phyloP scores from a whole-genome alignment of 257 asterid genomes.

The Gentiana dahurica region DNA sequence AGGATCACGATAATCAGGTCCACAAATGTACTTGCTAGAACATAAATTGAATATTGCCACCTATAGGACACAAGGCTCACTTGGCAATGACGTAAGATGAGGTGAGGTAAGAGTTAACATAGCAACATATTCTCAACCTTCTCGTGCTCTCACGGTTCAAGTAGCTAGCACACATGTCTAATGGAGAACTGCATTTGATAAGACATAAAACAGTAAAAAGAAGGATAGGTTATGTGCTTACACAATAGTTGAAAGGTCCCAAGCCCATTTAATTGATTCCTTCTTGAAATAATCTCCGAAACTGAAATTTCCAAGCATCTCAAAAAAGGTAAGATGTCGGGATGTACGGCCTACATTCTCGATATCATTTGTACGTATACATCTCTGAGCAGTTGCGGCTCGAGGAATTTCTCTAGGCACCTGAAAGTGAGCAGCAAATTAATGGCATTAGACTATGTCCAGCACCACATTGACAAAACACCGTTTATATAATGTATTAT shows the following conservation, averaged over 20 bases:
- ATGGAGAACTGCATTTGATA: background rate
- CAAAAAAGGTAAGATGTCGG: slow-evolving; percentile 96
- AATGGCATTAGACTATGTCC: background rate
- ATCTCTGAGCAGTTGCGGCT: slow-evolving; percentile 90
- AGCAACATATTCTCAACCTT: no score
- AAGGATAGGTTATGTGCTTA: slow-evolving; percentile 22
- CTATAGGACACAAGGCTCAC: no score
- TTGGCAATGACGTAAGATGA: no score
- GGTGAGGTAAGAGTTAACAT: no score
- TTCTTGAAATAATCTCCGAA: slow-evolving; percentile 94
- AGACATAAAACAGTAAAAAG: background rate
- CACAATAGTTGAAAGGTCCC: slow-evolving; percentile 89
- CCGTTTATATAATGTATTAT: background rate
- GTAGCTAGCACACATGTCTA: background rate
- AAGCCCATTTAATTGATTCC: slow-evolving; percentile 93
- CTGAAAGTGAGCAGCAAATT: slow-evolving; percentile 26
- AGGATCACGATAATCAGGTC: background rate
- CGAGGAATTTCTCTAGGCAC: slow-evolving; percentile 84
- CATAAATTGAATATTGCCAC: no score
- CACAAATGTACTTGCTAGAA: no score
- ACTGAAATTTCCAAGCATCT: slow-evolving; percentile 98
- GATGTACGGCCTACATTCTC: slow-evolving; percentile 94
- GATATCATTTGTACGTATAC: slow-evolving; percentile 83
- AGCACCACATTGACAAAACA: background rate
- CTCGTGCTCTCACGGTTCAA: background rate